Conservation (phyloP, 2,329 filamentous ascomycete genomes). For the Apiospora saccharicola region DNA sequence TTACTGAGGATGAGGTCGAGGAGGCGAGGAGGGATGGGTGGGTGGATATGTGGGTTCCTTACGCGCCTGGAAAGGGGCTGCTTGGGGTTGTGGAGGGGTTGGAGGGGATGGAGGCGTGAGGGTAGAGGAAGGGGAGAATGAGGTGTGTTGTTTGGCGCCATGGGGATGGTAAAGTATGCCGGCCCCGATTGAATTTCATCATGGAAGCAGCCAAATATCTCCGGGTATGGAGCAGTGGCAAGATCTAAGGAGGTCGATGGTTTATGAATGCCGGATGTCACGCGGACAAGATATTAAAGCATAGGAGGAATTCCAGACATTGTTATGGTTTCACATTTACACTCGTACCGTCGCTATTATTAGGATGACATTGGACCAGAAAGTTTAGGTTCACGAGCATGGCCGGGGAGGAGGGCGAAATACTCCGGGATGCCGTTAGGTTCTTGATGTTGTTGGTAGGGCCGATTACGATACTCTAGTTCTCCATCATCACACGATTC, state of each 20-base stretch:
- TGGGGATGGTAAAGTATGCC: too few species aligned
- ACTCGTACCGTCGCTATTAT: neutral
- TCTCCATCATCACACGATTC: neutral
- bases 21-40: conserved; percentile 55
- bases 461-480: neutral
- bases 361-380: neutral
- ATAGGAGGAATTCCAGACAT: neutral
- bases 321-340: neutral
- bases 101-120: neutral
- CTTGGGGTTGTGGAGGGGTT: conserved; percentile 23
- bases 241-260: neutral
- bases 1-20: conserved; percentile 49
- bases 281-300: neutral
- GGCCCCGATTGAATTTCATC: neutral
- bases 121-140: neutral
- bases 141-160: neutral
- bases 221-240: neutral
- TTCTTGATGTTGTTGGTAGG: neutral
- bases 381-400: neutral
- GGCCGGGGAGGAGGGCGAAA: too few species aligned
- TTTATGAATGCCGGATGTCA: neutral
- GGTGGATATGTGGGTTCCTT: conserved; percentile 64
- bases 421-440: neutral
- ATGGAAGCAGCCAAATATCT: neutral
- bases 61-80: conserved; percentile 18